These are phyloP conservation scores for Scutellaria baicalensis DNA, from an alignment of 257 asterid genomes.

Conservation along the genomic window DNA sequence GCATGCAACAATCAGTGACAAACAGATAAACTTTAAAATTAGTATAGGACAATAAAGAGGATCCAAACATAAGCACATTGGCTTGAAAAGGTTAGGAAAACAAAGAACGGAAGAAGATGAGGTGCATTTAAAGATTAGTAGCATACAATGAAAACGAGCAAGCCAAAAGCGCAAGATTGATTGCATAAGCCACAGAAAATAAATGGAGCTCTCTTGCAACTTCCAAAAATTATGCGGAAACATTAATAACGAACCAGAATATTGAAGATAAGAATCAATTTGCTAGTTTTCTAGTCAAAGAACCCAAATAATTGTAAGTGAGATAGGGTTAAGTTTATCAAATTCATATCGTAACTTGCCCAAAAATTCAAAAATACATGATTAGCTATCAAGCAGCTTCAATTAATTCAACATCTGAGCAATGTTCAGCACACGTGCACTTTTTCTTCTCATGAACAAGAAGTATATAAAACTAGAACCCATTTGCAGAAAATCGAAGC, in stretches of 20 bases:
- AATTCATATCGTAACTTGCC: not conserved
- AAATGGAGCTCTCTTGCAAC: not conserved
- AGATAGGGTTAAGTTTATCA: not conserved
- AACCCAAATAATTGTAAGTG: no score
- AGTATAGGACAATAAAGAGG: not conserved
- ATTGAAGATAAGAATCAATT: not conserved
- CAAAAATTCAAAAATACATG: not conserved
- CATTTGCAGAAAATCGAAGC: not conserved
- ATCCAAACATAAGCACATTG: not conserved
- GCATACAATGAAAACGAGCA: not conserved
- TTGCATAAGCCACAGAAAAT: not conserved
- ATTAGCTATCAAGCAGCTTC: not conserved
- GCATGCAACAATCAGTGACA: conserved; percentile 15
- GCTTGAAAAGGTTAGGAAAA: not conserved
- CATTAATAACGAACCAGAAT: not conserved
- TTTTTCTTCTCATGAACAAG: not conserved
- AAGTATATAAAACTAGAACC: not conserved
- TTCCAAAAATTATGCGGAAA: not conserved
- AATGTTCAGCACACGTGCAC: not conserved
- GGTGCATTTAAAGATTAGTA: not conserved
- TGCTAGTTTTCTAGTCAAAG: not conserved
- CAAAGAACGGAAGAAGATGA: no score
- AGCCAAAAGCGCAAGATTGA: not conserved
- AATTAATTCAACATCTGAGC: not conserved
- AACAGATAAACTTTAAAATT: not conserved